Percentiles rank a stretch among this genome's conserved stretches.
phyloP scores from a whole-genome alignment of 805 yeast species.

The Lachancea quebecensis region DNA sequence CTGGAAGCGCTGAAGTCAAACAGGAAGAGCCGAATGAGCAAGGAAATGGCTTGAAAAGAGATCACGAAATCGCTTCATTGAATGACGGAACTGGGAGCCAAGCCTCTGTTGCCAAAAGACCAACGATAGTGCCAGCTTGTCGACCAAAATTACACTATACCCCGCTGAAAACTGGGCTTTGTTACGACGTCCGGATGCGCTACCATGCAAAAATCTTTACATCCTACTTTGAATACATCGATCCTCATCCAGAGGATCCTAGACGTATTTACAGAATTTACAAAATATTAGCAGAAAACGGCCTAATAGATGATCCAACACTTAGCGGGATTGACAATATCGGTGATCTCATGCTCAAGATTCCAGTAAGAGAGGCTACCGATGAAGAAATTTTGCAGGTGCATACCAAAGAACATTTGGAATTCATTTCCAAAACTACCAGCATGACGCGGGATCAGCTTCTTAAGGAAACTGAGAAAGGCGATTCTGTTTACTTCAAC shows the following conservation, averaged over 20 bases:
- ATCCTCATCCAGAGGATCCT: constrained; percentile 99
- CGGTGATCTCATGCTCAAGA: constrained; percentile 80
- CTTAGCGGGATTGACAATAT: constrained; percentile 62
- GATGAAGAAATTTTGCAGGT: constrained; percentile 80
- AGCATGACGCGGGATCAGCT: constrained; percentile 71
- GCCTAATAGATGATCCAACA: constrained; percentile 73
- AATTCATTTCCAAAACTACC: constrained; percentile 67
- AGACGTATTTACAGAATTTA: constrained; percentile 90
- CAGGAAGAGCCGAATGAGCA: neutral
- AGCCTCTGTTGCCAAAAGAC: constrained; percentile 16
- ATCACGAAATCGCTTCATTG: neutral
- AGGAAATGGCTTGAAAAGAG: constrained; percentile 2
- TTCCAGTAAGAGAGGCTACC: constrained; percentile 86
- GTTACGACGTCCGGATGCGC: constrained; percentile 95
- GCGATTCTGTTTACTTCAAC: constrained; percentile 92
- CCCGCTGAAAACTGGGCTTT: constrained; percentile 83
- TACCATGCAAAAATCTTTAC: constrained; percentile 94
- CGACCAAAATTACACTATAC: constrained; percentile 64
- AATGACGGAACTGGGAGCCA: constrained; percentile 1
- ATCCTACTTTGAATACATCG: constrained; percentile 86
- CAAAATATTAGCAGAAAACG: constrained; percentile 90
- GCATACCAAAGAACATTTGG: constrained; percentile 75
- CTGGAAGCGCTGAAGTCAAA: neutral
- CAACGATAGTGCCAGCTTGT: constrained; percentile 48
- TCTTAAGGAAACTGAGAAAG: constrained; percentile 75